Conservation (phyloP, 2,329 filamentous ascomycete species). For the Pestalotiopsis fici region DNA sequence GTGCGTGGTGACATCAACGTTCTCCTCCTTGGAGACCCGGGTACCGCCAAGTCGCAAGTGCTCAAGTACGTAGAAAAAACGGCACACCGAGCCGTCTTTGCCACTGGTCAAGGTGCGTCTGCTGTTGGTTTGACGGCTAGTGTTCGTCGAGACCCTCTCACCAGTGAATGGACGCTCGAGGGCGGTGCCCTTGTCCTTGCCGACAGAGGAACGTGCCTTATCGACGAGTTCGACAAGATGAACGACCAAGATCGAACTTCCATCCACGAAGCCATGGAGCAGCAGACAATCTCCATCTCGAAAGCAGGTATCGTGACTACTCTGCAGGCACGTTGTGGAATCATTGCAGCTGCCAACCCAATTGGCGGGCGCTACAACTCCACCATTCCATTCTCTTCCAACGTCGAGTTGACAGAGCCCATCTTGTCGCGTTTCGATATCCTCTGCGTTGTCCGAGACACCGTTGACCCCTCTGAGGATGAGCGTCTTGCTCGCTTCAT, state of each 20-base stretch:
- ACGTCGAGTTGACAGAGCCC: conserved; percentile 94
- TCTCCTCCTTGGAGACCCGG: conserved; percentile 90
- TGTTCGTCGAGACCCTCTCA: conserved; percentile 92
- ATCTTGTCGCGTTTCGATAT: conserved; percentile 98
- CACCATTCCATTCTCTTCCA: conserved; percentile 92
- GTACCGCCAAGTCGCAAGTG: conserved; percentile 96
- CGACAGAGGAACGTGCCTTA: conserved; percentile 91
- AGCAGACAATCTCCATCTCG: conserved; percentile 98
- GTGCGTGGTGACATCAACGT: conserved; percentile 99
- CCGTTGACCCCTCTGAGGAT: conserved; percentile 88
- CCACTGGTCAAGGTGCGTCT: conserved; percentile 94
- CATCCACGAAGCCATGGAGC: conserved; percentile 99
- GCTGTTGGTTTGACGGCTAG: conserved; percentile 97
- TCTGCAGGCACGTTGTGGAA: conserved; percentile 90
- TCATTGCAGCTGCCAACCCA: conserved; percentile 95
- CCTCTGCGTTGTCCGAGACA: conserved; percentile 92
- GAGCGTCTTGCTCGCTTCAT: conserved; percentile 94
- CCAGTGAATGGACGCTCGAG: conserved; percentile 96
- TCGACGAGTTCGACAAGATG: conserved; percentile 99
- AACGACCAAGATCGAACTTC: conserved; percentile 98
- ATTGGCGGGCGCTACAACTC: conserved; percentile 96
- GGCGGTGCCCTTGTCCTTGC: conserved; percentile 93
- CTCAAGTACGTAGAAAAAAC: conserved; percentile 98
- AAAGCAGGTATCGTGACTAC: conserved; percentile 99
- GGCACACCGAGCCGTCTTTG: conserved; percentile 94